Base-by-base conservation (phyloP, 176 grass and related monocot genomes). In the Hordeum marinum region DNA sequence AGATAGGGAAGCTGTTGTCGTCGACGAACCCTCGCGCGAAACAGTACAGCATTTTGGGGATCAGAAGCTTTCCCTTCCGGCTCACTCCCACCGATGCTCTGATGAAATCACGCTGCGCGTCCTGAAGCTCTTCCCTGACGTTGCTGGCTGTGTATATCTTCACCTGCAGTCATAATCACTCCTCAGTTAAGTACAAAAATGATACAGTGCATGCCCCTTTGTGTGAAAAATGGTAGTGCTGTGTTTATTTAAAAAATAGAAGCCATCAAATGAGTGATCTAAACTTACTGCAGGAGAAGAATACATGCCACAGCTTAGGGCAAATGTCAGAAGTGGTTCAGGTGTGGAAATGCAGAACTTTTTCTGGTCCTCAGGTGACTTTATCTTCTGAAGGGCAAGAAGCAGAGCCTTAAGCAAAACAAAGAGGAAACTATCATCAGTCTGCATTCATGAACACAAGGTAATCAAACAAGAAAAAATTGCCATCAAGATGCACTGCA, bases 371-470 rank as follows among this genome's bases (percentile, higher is more conserved):
- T 98, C 96, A 1, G 96, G 89, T 72, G 90, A 68, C 85, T 93
- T 98, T 13, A 98, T 80, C 83, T 98, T 98, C 52, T 94, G 96
- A 84, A 98, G 93, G 21, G 96, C 91, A 83, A 93, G 91, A 87
- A 98, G 66, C 24, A 98, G 87, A 68, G 93, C 91, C 96, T 95
- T 82, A 3, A 29, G 71, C 67, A 84, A 70, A 79, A 87, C 27
- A 91, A 2, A 65, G 9, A 45, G 76, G 34, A 41, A 86, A 62
- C n/a, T 68, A 23, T 78, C 11, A 79, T 73, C 31, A 37, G 11
- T 80, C 66, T 72, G 23, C 26, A n/a, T 71, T 73, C 63, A 66
- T n/a, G n/a, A 77, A 20, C 11, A 9, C 1, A 78, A 18, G 52
- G 17, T 42, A n/a, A 31, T 39, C 3, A n/a, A 75, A 81, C 58